Percentiles rank a stretch among this genome's conserved stretches.
phyloP scores from a whole-genome alignment of 176 grass and related monocot genomes.

The Pontederia crassipes region DNA sequence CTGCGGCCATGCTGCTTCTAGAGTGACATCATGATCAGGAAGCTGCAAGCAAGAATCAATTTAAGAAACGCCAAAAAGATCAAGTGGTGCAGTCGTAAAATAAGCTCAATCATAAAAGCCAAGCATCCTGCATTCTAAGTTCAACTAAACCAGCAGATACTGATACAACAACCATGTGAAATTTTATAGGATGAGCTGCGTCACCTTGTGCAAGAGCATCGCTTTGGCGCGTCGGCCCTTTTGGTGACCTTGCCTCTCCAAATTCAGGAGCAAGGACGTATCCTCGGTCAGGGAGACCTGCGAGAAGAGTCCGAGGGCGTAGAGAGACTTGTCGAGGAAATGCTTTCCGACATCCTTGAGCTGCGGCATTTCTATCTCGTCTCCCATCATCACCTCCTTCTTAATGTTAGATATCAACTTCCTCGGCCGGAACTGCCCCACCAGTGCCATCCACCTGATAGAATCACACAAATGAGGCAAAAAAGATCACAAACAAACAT shows the following conservation, averaged over 20 bases:
- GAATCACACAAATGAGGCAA: background rate
- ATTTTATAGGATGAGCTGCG: background rate
- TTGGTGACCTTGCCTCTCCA: conserved; percentile 17
- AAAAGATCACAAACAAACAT: background rate
- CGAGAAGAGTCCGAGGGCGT: conserved; percentile 19
- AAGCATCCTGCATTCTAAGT: background rate
- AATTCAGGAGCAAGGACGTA: conserved; percentile 23
- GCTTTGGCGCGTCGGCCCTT: conserved; percentile 15
- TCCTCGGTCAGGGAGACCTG: conserved; percentile 12
- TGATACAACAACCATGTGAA: background rate
- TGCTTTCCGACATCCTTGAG: conserved; percentile 14
- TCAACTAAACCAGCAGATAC: background rate
- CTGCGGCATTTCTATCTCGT: conserved; percentile 15
- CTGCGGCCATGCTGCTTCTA: conserved; percentile 25
- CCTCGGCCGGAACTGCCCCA: conserved; percentile 16
- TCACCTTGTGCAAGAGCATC: conserved; percentile 26
- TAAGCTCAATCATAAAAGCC: too few species aligned
- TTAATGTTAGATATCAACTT: conserved; percentile 28
- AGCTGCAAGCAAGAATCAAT: conserved; percentile 9
- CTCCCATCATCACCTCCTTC: conserved; percentile 10
- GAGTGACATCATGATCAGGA: conserved; percentile 16
- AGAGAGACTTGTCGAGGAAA: conserved; percentile 20
- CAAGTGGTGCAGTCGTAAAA: too few species aligned
- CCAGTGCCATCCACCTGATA: conserved; percentile 21
- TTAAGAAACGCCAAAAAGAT: too few species aligned